Evolutionary conservation across 257 asterid genomes (phyloP).

Genomic region (Penstemon newberryi): DNA sequence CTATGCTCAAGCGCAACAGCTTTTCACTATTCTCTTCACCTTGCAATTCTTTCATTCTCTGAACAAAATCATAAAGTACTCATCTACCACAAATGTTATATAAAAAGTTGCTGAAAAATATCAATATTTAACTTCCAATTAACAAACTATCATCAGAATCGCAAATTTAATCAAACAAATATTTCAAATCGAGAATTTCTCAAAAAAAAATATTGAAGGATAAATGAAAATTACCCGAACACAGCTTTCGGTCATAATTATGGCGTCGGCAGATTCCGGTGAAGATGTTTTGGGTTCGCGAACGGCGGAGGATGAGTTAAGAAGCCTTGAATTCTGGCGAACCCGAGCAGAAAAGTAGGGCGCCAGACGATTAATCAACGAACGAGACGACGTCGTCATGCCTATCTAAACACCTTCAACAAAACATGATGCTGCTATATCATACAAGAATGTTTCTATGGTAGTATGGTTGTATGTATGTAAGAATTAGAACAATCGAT

Average conservation of each 20-base stretch:
- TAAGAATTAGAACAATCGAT: slow-evolving; percentile 15
- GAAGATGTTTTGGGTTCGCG: slow-evolving; percentile 40
- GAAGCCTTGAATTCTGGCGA: slow-evolving; percentile 65
- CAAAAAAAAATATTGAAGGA: background rate
- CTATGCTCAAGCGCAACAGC: slow-evolving; percentile 86
- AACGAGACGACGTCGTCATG: slow-evolving; percentile 46
- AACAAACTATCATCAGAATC: background rate
- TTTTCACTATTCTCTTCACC: slow-evolving; percentile 57
- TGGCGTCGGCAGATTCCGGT: slow-evolving; percentile 42
- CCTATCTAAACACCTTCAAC: slow-evolving; percentile 26
- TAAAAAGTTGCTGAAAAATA: too few species aligned
- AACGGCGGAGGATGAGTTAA: slow-evolving; percentile 56
- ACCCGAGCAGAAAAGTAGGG: slow-evolving; percentile 57
- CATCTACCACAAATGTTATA: background rate
- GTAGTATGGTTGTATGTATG: background rate
- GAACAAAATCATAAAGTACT: background rate
- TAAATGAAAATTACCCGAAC: slow-evolving; percentile 51
- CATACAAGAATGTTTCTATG: background rate
- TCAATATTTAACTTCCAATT: too few species aligned
- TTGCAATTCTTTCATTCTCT: slow-evolving; percentile 91
- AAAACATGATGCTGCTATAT: slow-evolving; percentile 21
- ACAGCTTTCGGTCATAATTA: slow-evolving; percentile 70
- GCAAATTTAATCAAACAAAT: background rate
- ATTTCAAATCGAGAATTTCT: background rate
- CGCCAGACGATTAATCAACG: slow-evolving; percentile 54